Evolutionary conservation across 805 yeast genomes (phyloP).

Genomic region (Cyberlindnera maclurae): DNA sequence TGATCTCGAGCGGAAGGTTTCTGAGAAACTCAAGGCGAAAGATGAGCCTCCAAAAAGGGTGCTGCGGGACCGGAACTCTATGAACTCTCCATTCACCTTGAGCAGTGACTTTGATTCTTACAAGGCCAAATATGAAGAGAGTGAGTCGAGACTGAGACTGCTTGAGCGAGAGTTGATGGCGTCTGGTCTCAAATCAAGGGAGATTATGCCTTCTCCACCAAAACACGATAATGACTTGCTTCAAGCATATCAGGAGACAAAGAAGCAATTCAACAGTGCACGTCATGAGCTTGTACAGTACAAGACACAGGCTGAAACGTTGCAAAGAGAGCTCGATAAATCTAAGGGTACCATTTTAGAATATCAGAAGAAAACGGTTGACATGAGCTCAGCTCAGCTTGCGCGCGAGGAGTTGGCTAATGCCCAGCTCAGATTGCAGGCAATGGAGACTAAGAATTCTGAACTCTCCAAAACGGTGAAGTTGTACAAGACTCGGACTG

Average conservation of each 20-base stretch:
- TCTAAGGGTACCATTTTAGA: constrained; percentile 22
- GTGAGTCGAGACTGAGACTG: constrained; percentile 36
- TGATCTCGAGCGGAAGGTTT: constrained; percentile 44
- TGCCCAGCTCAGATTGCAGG: constrained; percentile 50
- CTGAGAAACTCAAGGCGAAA: constrained; percentile 35
- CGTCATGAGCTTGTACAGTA: constrained; percentile 36
- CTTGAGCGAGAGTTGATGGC: constrained; percentile 28
- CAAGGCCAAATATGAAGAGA: constrained; percentile 39
- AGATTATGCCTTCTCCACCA: constrained; percentile 2
- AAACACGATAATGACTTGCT: constrained; percentile 37
- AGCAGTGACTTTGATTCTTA: constrained; percentile 22
- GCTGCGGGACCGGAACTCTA: constrained; percentile 14
- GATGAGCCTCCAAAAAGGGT: constrained; percentile 36
- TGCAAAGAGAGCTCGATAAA: constrained; percentile 35
- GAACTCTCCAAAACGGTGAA: constrained; percentile 50
- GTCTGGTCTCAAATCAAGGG: constrained; percentile 10
- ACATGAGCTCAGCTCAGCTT: constrained; percentile 17
- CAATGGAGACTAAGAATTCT: constrained; percentile 45
- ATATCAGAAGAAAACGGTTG: constrained; percentile 12
- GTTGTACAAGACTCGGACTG: constrained; percentile 64
- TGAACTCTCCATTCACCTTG: constrained; percentile 18
- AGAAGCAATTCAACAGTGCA: constrained; percentile 36
- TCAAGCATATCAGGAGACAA: constrained; percentile 42
- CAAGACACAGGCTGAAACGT: constrained; percentile 34
- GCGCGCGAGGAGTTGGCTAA: constrained; percentile 34